Base-by-base conservation (phyloP, 345 rosid genomes). In the Cardamine chenopodiifolia region DNA sequence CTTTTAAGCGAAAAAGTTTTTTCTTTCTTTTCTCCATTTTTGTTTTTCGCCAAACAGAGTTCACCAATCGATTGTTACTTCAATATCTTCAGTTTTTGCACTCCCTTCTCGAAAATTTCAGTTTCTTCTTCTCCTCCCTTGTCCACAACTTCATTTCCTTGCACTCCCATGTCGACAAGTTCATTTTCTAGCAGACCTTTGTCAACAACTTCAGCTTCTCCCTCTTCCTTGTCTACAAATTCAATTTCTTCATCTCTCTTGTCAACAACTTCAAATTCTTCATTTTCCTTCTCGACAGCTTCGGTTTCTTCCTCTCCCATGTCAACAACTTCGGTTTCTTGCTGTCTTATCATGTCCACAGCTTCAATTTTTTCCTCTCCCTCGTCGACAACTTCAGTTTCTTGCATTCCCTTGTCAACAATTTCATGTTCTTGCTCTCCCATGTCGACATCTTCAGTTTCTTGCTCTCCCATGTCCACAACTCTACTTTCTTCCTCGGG, bases 21-120 rank as follows among this genome's bases (percentile, higher is more conserved):
- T 19, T 8, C 5, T 53, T 18, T 11, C 7, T 11, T 8, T 11
- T 35, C 2, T 8, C 11, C 39, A 1, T 9, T 35, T 3, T 17
- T 23, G 25, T 15, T 49, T 7, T 28, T 64, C 47, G 34, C 45
- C 65, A 55, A 44, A 22, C 15, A 53, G 18, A 53, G 31, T 49
- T 25, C n/a, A 31, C 65, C 77, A 73, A 45, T 65, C 78, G 23
- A 55, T 65, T 56, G 55, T 52, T 35, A 35, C 67, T 2, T 66
- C 52, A 39, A 4, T 44, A 65, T 20, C 47, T 14, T 66, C 32
- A 12, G 40, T 20, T 9, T 34, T 64, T 65, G 28, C 42, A 6
- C 56, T 64, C 11, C 26, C 17, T 29, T 18, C n/a, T 64, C 47
- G 0, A 32, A 32, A 49, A 28, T 14, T 10, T 64, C 25, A 26